Conservation (phyloP, 345 rosid genomes). For the Acer saccharum region DNA sequence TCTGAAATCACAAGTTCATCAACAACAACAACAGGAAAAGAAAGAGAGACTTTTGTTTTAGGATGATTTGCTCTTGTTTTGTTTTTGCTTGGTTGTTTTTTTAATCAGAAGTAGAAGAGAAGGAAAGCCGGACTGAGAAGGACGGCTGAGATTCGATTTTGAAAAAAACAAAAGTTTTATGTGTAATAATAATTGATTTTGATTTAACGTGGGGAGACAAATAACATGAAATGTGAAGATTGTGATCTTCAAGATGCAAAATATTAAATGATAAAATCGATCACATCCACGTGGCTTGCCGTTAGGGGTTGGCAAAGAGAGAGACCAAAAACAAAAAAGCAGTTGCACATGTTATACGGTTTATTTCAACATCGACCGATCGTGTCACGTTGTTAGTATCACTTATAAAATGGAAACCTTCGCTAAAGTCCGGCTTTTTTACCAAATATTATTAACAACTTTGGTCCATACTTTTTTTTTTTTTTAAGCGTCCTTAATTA, state of each 20-base stretch:
- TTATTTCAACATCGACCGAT: too few species aligned
- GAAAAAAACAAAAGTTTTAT: background rate
- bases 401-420: too few species aligned
- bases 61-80: background rate
- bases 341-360: background rate
- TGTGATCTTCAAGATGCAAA: background rate
- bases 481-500: too few species aligned
- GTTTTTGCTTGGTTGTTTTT: background rate
- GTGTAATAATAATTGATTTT: background rate
- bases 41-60: background rate
- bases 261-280: background rate
- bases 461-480: too few species aligned
- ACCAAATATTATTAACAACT: too few species aligned
- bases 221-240: background rate
- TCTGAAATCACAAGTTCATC: background rate
- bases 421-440: too few species aligned
- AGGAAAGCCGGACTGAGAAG: constrained; percentile 18
- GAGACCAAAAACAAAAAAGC: background rate
- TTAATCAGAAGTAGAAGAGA: background rate
- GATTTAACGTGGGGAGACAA: too few species aligned
- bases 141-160: background rate
- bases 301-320: constrained; percentile 1
- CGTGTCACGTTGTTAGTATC: too few species aligned
- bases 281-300: constrained; percentile 18
- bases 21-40: background rate